Evolutionary conservation across 2,329 filamentous ascomycete species (phyloP).

Genomic region (Cladosporium austrohemisphaericum): DNA sequence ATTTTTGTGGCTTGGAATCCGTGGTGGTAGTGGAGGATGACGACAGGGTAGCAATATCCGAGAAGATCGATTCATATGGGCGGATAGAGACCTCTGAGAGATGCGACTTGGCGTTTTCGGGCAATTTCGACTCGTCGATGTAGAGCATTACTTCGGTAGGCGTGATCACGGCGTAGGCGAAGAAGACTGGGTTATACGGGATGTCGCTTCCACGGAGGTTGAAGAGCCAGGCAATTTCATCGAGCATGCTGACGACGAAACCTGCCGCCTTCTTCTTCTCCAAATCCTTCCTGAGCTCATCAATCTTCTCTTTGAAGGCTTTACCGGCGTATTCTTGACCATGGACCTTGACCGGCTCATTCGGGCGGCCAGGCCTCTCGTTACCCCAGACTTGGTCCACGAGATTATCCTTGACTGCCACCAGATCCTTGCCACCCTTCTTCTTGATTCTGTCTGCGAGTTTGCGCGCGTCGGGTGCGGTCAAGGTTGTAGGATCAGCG

Average conservation of each 20-base stretch:
- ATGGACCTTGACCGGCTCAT: slow-evolving; percentile 70
- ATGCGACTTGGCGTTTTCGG: slow-evolving; percentile 63
- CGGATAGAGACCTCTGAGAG: slow-evolving; percentile 70
- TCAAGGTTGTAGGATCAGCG: slow-evolving; percentile 84
- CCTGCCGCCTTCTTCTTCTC: slow-evolving; percentile 84
- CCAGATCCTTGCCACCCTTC: slow-evolving; percentile 72
- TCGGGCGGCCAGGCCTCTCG: slow-evolving; percentile 69
- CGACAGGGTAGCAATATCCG: slow-evolving; percentile 66
- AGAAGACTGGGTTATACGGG: slow-evolving; percentile 97
- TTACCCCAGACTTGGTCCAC: slow-evolving; percentile 86
- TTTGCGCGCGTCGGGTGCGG: slow-evolving; percentile 67
- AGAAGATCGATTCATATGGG: slow-evolving; percentile 78
- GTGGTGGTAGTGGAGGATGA: slow-evolving; percentile 23
- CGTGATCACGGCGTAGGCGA: slow-evolving; percentile 89
- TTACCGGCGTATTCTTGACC: slow-evolving; percentile 74
- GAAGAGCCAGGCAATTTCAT: slow-evolving; percentile 98
- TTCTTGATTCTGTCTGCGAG: slow-evolving; percentile 83
- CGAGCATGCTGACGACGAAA: slow-evolving; percentile 89
- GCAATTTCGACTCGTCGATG: slow-evolving; percentile 75
- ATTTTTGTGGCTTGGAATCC: slow-evolving; percentile 55
- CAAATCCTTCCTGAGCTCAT: slow-evolving; percentile 83
- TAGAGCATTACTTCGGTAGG: slow-evolving; percentile 73
- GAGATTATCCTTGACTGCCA: slow-evolving; percentile 75
- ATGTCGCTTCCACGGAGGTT: slow-evolving; percentile 94
- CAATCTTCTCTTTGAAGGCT: slow-evolving; percentile 74